Base-by-base conservation (phyloP, 495 filamentous ascomycete species). In the Ramalina intermedia region DNA sequence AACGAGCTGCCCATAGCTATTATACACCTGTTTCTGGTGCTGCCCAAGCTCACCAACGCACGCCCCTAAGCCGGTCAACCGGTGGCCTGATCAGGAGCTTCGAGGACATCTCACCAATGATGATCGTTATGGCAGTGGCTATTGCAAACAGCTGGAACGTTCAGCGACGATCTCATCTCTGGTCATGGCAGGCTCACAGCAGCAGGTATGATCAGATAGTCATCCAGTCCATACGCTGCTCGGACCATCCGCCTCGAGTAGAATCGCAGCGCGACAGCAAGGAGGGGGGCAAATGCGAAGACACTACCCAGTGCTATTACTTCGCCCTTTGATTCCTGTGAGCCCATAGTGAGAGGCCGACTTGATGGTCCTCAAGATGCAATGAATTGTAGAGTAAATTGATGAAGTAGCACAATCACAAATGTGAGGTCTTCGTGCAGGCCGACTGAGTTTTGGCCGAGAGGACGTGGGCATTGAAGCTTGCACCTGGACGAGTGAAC, bases 131-230 rank as follows among this genome's bases (percentile, higher is more conserved):
- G n/a, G 41, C 41, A 8, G 20, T 24, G 8, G 21, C 41, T 24
- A 26, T 20, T 21, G 41, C 41, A 27, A 17, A 43, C 1, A 47
- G 49, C 23, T 43, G 29, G 18, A 42, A 27, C 33, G 1, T 44
- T 35, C 29, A 4, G 35, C 12, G 36, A 4, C 17, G 27, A 18
- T 39, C 26, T 37, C 14, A 14, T 18, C 14, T 9, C 21, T 6
- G 29, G 29, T 33, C 8, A 13, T 13, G 29, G 35, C 43, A 11
- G 24, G 36, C 42, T n/a, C 40, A 61, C 59, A 52, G 57, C 41
- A 23, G 59, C 57, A 33, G 51, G 49, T 20, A 61, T 37, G 23
- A 61, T 54, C 33, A 61, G 57, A 41, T 58, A 60, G 38, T 61
- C 59, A 51, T 61, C 59, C 11, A 55, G 24, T 1, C 49, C 48